Evolutionary conservation across 2,329 filamentous ascomycete genomes (phyloP).

Genomic region (Fusarium napiforme): DNA sequence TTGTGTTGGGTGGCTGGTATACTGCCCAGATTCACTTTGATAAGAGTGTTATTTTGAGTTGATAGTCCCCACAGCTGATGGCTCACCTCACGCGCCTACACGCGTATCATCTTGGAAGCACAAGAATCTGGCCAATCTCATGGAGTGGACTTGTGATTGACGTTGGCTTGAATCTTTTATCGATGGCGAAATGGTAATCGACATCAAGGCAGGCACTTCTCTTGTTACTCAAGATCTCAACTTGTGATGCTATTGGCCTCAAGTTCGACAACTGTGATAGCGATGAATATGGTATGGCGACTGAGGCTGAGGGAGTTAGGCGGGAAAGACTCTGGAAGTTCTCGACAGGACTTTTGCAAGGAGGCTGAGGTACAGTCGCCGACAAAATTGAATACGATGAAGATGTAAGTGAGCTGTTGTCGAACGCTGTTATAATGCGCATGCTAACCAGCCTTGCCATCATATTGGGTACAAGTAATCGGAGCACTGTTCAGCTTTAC

Average conservation of each 20-base stretch:
- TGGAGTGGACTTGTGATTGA: background rate
- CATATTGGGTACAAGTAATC: background rate
- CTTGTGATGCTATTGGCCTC: conserved; percentile 86
- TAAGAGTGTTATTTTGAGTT: too few species aligned
- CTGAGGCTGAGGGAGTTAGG: too few species aligned
- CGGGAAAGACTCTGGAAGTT: too few species aligned
- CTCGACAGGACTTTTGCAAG: background rate
- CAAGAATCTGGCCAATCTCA: background rate
- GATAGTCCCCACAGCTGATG: too few species aligned
- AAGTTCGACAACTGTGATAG: conserved; percentile 97
- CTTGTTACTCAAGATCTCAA: conserved; percentile 81
- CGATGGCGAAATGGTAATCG: background rate
- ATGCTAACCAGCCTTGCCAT: background rate
- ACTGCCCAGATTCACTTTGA: too few species aligned
- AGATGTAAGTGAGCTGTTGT: rapidly evolving
- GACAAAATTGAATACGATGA: rapidly evolving
- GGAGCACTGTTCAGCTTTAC: background rate
- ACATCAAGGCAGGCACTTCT: background rate
- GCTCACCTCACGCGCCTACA: too few species aligned
- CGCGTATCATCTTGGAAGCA: background rate
- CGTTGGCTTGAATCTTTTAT: background rate
- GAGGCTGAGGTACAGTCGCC: rapidly evolving
- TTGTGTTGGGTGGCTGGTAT: too few species aligned
- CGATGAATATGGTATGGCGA: conserved; percentile 65
- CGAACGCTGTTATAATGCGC: background rate